These are phyloP conservation scores for Gastrodia elata DNA, from an alignment of 106 monocot species.

Conservation along the genomic window DNA sequence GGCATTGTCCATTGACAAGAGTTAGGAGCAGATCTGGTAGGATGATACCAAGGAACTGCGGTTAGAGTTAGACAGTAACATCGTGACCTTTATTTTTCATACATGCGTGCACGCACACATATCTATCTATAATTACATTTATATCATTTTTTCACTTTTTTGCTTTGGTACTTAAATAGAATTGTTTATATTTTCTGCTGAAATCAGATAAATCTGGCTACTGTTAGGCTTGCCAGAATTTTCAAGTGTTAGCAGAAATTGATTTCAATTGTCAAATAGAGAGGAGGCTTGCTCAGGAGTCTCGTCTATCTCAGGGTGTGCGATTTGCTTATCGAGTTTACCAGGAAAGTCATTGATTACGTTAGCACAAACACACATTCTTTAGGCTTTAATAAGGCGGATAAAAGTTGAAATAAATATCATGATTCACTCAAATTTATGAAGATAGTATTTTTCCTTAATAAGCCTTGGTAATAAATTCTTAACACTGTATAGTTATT, in stretches of 20 bases:
- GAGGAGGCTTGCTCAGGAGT: conserved; percentile 42
- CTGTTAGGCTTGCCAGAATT: conserved; percentile 55
- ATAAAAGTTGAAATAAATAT: no score
- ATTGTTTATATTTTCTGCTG: neutral
- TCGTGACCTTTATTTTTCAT: no score
- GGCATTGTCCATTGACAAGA: no score
- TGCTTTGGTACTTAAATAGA: neutral
- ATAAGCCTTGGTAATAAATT: no score
- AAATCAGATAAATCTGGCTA: conserved; percentile 56
- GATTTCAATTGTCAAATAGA: conserved; percentile 28
- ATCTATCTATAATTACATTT: no score
- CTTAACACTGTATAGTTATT: no score
- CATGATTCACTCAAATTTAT: no score
- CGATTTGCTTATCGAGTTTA: conserved; percentile 74
- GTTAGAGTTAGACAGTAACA: no score
- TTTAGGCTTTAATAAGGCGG: neutral
- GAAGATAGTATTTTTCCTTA: no score
- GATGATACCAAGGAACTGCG: no score
- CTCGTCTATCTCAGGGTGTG: conserved; percentile 58
- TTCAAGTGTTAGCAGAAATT: conserved; percentile 56
- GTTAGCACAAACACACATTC: neutral
- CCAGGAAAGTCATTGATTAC: conserved; percentile 31
- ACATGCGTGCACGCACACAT: no score
- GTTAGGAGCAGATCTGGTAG: no score
- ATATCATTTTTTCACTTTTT: neutral